Evolutionary conservation across 768 basidiomycete genomes (phyloP).

Genomic region (Leccinum imitatum): DNA sequence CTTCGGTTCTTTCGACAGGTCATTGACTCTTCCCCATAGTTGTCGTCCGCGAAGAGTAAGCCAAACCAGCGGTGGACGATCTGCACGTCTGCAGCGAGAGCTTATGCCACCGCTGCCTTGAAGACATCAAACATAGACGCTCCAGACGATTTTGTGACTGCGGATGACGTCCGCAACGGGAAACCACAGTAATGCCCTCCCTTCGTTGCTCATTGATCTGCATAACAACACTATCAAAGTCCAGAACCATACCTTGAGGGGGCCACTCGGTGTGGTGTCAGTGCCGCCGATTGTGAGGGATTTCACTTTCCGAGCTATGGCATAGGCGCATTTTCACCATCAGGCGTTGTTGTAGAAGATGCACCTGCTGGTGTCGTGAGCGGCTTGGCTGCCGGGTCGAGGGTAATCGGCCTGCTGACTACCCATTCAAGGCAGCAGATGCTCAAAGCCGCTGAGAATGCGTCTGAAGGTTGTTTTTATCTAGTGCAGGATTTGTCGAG

Average conservation of each 20-base stretch:
- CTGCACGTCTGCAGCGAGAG: slow-evolving; percentile 80
- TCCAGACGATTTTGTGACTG: slow-evolving; percentile 73
- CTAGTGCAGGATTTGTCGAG: slow-evolving; percentile 71
- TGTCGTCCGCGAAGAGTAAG: slow-evolving; percentile 25
- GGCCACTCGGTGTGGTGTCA: slow-evolving; percentile 65
- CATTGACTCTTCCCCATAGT: slow-evolving; percentile 22
- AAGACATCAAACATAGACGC: slow-evolving; percentile 61
- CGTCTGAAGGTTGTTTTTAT: slow-evolving; percentile 35
- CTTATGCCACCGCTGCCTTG: slow-evolving; percentile 74
- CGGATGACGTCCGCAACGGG: slow-evolving; percentile 80
- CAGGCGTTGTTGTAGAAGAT: slow-evolving; percentile 88
- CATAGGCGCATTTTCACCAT: slow-evolving; percentile 8
- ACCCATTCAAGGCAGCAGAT: slow-evolving; percentile 73
- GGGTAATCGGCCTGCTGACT: slow-evolving; percentile 80
- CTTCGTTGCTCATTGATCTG: background rate
- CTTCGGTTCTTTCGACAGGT: background rate
- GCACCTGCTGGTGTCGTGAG: slow-evolving; percentile 83
- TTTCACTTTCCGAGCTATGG: background rate
- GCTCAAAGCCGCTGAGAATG: slow-evolving; percentile 55
- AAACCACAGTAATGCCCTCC: slow-evolving; percentile 63
- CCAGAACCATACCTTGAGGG: slow-evolving; percentile 93
- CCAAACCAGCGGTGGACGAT: slow-evolving; percentile 81
- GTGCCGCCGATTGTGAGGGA: slow-evolving; percentile 38
- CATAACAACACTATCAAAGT: slow-evolving; percentile 31
- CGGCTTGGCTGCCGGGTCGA: slow-evolving; percentile 80